phyloP scores from a whole-genome alignment of 768 basidiomycete genomes.

The Boletus rubescentipes region DNA sequence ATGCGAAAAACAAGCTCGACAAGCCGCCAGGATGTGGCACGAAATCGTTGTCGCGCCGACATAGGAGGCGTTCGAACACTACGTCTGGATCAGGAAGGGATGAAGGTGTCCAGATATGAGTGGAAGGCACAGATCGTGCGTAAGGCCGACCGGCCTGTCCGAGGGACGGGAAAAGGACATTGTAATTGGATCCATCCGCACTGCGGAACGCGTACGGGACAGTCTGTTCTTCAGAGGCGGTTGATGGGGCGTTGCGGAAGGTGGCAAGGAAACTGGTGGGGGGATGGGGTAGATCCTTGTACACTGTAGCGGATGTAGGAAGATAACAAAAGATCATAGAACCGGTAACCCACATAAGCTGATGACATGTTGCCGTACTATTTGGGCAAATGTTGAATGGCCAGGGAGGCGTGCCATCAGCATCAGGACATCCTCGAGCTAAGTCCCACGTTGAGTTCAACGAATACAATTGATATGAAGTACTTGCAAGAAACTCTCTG shows the following conservation, averaged over 20 bases:
- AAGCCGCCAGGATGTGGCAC: constrained; percentile 64
- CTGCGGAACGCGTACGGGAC: constrained; percentile 54
- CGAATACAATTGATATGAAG: neutral
- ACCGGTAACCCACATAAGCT: constrained; percentile 51
- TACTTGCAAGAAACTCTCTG: constrained; percentile 55
- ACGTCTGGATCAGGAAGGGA: constrained; percentile 63
- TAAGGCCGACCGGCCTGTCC: constrained; percentile 65
- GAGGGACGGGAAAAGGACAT: constrained; percentile 49
- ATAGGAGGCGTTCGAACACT: constrained; percentile 70
- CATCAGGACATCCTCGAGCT: constrained; percentile 65
- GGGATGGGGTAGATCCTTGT: constrained; percentile 80
- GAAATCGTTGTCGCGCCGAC: constrained; percentile 38
- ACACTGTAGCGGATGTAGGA: constrained; percentile 44
- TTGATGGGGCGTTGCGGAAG: constrained; percentile 3
- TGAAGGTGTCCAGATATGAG: constrained; percentile 39
- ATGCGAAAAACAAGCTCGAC: constrained; percentile 74
- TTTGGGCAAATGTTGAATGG: constrained; percentile 27
- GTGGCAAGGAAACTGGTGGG: constrained; percentile 51
- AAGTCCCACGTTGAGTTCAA: constrained; percentile 4
- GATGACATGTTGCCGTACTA: constrained; percentile 52
- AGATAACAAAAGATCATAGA: neutral
- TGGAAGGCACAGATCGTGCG: constrained; percentile 62
- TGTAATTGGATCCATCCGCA: constrained; percentile 63
- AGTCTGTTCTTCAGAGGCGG: constrained; percentile 2
- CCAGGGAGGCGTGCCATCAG: constrained; percentile 55